These are phyloP conservation scores for Fomitopsis schrenkii DNA, from an alignment of 1,284 basidiomycete genomes.

Conservation along the genomic window DNA sequence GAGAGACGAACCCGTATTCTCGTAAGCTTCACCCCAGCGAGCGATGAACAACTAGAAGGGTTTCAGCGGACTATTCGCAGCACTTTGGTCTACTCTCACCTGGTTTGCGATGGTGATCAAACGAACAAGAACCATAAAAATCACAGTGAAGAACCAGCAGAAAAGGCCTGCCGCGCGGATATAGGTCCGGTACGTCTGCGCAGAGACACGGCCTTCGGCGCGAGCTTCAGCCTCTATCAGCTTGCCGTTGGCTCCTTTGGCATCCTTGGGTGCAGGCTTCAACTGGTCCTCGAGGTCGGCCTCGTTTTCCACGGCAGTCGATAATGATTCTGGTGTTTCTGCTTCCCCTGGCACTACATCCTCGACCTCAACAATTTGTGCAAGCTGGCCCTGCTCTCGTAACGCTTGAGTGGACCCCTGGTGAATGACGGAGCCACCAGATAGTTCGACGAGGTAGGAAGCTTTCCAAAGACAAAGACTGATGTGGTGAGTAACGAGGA, in stretches of 20 bases:
- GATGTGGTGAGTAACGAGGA: conserved; percentile 87
- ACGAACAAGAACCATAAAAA: conserved; percentile 52
- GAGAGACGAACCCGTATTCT: conserved; percentile 32
- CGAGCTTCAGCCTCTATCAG: conserved; percentile 60
- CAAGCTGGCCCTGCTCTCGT: conserved; percentile 46
- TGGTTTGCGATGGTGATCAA: conserved; percentile 55
- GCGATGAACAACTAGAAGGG: conserved; percentile 54
- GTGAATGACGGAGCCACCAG: conserved; percentile 54
- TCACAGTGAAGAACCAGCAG: conserved; percentile 51
- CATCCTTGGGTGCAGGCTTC: conserved; percentile 9
- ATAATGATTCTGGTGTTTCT: conserved; percentile 10
- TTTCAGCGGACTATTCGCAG: background rate
- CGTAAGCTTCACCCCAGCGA: conserved; percentile 60
- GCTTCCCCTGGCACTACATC: conserved; percentile 29
- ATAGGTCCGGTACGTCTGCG: conserved; percentile 57
- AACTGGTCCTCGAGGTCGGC: conserved; percentile 28
- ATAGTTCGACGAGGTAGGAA: conserved; percentile 64
- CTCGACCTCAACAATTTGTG: conserved; percentile 47
- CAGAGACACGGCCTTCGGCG: conserved; percentile 60
- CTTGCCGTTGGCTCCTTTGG: conserved; percentile 37
- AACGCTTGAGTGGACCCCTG: conserved; percentile 57
- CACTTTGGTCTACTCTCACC: conserved; percentile 29
- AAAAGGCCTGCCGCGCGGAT: conserved; percentile 55
- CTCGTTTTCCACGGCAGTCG: conserved; percentile 32
- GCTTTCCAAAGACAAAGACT: conserved; percentile 63